A percentile compares a stretch with the other conserved stretches of the same genome.
phyloP scores from a whole-genome alignment of 257 asterid species.

The Thymus quinquecostatus region DNA sequence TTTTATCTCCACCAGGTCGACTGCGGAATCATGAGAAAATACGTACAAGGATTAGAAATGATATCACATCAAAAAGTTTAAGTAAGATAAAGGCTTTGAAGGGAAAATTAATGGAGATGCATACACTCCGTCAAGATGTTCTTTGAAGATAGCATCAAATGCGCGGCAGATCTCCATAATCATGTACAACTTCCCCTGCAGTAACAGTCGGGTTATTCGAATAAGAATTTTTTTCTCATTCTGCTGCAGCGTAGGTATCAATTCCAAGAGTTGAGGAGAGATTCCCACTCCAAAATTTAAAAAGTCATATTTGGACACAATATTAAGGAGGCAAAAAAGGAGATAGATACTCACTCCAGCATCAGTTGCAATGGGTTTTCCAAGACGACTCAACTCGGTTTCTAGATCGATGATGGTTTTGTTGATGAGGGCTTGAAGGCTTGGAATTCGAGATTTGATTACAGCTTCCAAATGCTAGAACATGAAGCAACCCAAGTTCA shows the following conservation, averaged over 20 bases:
- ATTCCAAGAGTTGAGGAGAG: constrained; percentile 9
- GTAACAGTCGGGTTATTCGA: not conserved
- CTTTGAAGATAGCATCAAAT: constrained; percentile 75
- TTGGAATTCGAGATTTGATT: constrained; percentile 79
- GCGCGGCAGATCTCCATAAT: constrained; percentile 78
- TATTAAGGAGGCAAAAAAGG: constrained; percentile 8
- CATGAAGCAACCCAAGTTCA: constrained; percentile 11
- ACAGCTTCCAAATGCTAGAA: constrained; percentile 77
- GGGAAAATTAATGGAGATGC: constrained; percentile 28
- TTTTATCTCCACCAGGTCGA: constrained; percentile 86
- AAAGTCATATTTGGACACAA: constrained; percentile 3
- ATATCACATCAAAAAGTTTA: constrained; percentile 2
- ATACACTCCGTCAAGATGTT: constrained; percentile 85
- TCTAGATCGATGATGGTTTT: constrained; percentile 76
- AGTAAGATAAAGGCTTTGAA: not conserved
- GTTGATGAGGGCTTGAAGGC: constrained; percentile 79
- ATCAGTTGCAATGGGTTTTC: constrained; percentile 80
- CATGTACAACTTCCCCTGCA: constrained; percentile 78
- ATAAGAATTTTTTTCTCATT: constrained; percentile 8
- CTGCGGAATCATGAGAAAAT: constrained; percentile 40
- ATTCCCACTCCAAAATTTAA: not conserved
- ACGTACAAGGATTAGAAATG: constrained; percentile 18
- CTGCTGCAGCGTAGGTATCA: constrained; percentile 16
- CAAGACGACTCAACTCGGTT: constrained; percentile 72
- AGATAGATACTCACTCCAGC: constrained; percentile 64